Base-by-base conservation (phyloP, 192 early-diverging fungal genomes). In the Mortierella antarctica region DNA sequence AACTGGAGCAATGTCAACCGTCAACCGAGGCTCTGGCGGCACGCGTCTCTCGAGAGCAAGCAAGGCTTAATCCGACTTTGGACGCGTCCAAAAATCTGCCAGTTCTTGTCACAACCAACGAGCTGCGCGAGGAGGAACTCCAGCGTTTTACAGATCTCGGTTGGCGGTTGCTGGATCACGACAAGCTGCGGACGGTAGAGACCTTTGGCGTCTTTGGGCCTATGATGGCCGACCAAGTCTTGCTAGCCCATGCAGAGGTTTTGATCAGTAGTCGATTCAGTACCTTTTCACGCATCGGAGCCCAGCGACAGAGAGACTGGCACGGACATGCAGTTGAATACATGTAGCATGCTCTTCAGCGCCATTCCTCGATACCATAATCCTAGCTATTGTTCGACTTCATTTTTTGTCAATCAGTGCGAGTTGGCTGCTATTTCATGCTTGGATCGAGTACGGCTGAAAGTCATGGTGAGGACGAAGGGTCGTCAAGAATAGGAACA, bases 221-320 rank as follows among this genome's bases (percentile, higher is more conserved):
- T 0, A 76, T 76, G 74, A 76, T 76, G 74, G 66, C 69, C 4
- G 74, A 76, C 61, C 66, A 68, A 42, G 48, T 65, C 11, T 64
- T 76, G 10, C 55, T 76, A 40, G 74, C 74, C 4, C 41, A 76
- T 40, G 74, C 74, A 6, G 59, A 76, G 9, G 48, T 65, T 2
- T 23, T 74, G 12, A 51, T 74, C 5, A 65, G 73, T 7, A 74
- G 61, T 49, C 67, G 69, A 41, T 69, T 76, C 66, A 76, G 74
- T 18, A 69, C 74, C 13, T 76, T 76, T 42, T 76, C 74, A 15
- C 65, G 66, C 2, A 61, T 69, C 10, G 74, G 74, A 2, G 65
- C 74, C 20, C 48, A 69, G 10, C 39, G 74, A 12, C 74, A 76
- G n/a, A 51, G 57, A 18, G 65, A 67, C 31, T 76, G 74, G 74